Evolutionary conservation across 768 basidiomycete genomes (phyloP), one percentile per base, ranked within the genome.

Genomic region (Suillus brevipes): DNA sequence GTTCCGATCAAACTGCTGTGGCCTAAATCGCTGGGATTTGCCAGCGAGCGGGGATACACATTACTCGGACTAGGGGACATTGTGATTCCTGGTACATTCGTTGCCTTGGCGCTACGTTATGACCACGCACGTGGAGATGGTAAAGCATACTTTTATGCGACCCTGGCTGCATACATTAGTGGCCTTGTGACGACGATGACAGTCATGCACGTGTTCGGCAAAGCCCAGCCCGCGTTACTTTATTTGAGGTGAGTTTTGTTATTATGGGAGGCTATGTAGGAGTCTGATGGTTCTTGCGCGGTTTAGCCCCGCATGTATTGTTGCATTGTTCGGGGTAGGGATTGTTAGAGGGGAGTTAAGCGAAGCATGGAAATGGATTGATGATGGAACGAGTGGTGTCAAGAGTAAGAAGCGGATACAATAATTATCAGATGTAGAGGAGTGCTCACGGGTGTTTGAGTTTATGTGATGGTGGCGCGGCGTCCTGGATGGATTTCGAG

Each of bases 21-120:
- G 88, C 89, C 93, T 0, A 94, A 92, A 72, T 88, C 89, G 1
- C 66, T 87, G 25, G 62, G 58, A 1, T 82, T 89, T 68, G 76
- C 81, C 6, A 73, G 77, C 6, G 81, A 75, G 5, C 75, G 82
- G 36, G 94, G 93, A 5, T 91, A 86, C 74, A 90, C 94, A 37
- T 90, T 98, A 89, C 88, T 99, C 37, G 97, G 97, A 2, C 81
- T 99, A 1, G 96, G 96, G 31, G 96, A 97, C 74, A 87, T 97
- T 49, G 87, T 89, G 31, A 76, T 87, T 50, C 87, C 87, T 0
- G 84, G 85, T 28, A 81, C 84, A 42, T 92, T 98, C 77, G 80
- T 97, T 60, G 89, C 93, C 20, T 84, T 95, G 16, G 94, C 90
- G 4, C 83, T 98, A 50, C 91, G 97, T 43, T 95, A 91, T 76